These are phyloP conservation scores for Tuctoria greenei DNA, from an alignment of 176 grass and related monocot genomes.

Conservation along the genomic window DNA sequence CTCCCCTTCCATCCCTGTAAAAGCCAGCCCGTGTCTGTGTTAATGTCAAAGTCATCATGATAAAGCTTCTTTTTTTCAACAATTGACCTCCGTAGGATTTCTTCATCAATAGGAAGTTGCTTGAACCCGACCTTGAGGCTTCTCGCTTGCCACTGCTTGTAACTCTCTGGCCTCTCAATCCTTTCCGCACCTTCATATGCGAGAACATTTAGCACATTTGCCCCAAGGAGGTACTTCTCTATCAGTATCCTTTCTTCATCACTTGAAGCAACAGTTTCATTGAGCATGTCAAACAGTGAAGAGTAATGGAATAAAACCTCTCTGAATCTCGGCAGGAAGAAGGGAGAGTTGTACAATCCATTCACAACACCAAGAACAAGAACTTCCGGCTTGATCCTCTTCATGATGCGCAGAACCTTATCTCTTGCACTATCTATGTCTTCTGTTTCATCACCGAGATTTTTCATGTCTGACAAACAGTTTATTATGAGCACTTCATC, in stretches of 20 bases:
- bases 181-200: conserved; percentile 59
- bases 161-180: conserved; percentile 50
- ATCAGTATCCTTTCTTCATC: conserved; percentile 39
- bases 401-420: conserved; percentile 52
- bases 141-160: conserved; percentile 52
- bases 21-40: conserved; percentile 47
- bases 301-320: conserved; percentile 49
- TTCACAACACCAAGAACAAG: conserved; percentile 59
- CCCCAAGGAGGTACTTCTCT: conserved; percentile 27
- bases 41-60: conserved; percentile 50
- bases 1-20: conserved; percentile 58
- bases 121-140: conserved; percentile 43
- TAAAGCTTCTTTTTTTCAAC: conserved; percentile 19
- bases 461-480: conserved; percentile 38
- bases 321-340: conserved; percentile 55
- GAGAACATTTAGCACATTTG: conserved; percentile 34
- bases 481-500: conserved; percentile 63
- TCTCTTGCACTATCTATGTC: conserved; percentile 46
- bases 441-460: conserved; percentile 53
- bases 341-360: conserved; percentile 42
- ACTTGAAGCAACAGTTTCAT: conserved; percentile 42
- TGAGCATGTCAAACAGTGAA: conserved; percentile 58
- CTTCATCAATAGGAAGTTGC: conserved; percentile 42
- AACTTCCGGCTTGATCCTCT: conserved; percentile 52
- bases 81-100: conserved; percentile 38